Base-by-base conservation (phyloP, 345 rosid species). In the Excoecaria agallocha region DNA sequence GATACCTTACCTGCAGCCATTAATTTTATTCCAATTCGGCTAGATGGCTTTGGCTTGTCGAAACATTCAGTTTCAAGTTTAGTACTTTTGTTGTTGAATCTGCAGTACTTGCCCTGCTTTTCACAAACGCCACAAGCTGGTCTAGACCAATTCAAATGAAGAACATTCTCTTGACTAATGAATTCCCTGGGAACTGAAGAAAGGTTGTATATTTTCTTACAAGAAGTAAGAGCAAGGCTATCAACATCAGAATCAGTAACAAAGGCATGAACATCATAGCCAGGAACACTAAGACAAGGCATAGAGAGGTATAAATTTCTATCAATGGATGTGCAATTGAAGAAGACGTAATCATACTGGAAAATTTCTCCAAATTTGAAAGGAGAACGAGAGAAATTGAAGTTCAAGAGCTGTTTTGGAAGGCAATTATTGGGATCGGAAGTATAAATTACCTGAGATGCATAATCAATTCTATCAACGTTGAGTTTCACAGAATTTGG, bases 171-270 rank as follows among this genome's bases (percentile, higher is more conserved):
- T 2, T 41, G 2, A 30, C 56, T 20, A 11, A 65, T 5, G 13
- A 71, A 35, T n/a, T 56, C 66, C 24, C 0, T 1, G 4, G 60
- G 19, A 57, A 37, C 35, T 17, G 60, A 49, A 6, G 50, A 46
- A 51, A 75, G 48, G 30, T 75, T 62, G 54, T 56, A 75, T 73
- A 75, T 68, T 51, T 68, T 75, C 15, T 59, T 75, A 59, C 78
- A 75, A 49, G 66, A 20, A 38, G 46, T 51, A 63, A 75, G 67
- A 41, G 24, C 24, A 54, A 49, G 19, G 22, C 9, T 43, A 35
- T 7, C 16, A 22, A 59, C 39, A 3, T 3, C 1, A 13, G 0
- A 1, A 17, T 37, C 8, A 54, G 52, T n/a, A 16, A 0, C 0
- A 66, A 64, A 24, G n/a, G 70, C 52, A 61, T 38, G 57, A 41